A percentile compares a stretch with the other conserved stretches of the same genome.
phyloP scores from a whole-genome alignment of 495 filamentous ascomycete species.

The Penicillium flavigenum region DNA sequence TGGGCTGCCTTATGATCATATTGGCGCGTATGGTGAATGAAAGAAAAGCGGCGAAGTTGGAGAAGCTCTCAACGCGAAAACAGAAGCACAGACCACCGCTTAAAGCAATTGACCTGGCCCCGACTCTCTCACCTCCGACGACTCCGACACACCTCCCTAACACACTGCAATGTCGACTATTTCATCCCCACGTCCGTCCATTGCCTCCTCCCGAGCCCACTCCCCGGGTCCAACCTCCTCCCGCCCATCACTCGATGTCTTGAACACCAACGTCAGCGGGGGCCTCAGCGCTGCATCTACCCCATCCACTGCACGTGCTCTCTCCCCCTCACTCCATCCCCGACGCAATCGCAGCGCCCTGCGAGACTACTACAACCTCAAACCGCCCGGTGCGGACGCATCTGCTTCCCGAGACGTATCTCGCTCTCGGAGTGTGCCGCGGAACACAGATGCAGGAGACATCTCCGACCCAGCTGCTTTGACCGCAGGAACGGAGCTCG shows the following conservation, averaged over 20 bases:
- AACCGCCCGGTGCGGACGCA: constrained; percentile 46
- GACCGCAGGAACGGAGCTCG: constrained; percentile 46
- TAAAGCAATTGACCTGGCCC: constrained; percentile 24
- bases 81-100: constrained; percentile 35
- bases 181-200: constrained; percentile 67
- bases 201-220: constrained; percentile 63
- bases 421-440: constrained; percentile 42
- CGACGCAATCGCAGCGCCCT: constrained; percentile 78
- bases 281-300: constrained; percentile 53
- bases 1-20: not conserved
- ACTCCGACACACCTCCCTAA: constrained; percentile 8
- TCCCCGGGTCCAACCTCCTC: constrained; percentile 65
- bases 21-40: constrained; percentile 1
- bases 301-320: constrained; percentile 46
- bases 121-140: constrained; percentile 11
- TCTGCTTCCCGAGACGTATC: constrained; percentile 14
- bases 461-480: constrained; percentile 34
- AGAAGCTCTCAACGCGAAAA: constrained; percentile 10
- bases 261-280: constrained; percentile 46
- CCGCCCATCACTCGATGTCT: constrained; percentile 64
- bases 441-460: constrained; percentile 41
- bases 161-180: constrained; percentile 68
- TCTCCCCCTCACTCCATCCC: constrained; percentile 44
- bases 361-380: constrained; percentile 91
- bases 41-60: constrained; percentile 8